Evolutionary conservation across 371 early-diverging fungal species (phyloP).

Genomic region (Mortierella sp.): DNA sequence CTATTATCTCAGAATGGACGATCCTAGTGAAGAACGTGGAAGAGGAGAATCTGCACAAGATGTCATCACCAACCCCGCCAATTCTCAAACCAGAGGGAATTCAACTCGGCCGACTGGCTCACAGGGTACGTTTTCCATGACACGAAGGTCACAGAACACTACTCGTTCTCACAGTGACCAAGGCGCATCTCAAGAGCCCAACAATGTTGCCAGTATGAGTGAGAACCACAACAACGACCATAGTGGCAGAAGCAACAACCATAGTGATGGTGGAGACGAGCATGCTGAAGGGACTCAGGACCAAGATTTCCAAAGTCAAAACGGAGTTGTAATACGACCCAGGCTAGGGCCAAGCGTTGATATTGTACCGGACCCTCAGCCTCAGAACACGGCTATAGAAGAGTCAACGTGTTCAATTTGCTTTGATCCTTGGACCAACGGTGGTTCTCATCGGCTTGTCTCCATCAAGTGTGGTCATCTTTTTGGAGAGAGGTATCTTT

Average conservation of each 20-base stretch:
- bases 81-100: no score
- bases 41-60: no score
- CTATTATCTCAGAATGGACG: no score
- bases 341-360: conserved; percentile 4
- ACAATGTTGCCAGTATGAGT: conserved; percentile 10
- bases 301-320: conserved; percentile 34
- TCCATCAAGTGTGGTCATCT: conserved; percentile 54
- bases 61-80: no score
- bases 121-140: no score
- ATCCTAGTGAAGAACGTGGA: no score
- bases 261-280: neutral
- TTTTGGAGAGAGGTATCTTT: conserved; percentile 48
- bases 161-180: conserved; percentile 14
- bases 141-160: no score
- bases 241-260: neutral
- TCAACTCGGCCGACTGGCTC: no score
- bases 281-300: conserved; percentile 12
- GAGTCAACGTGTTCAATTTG: conserved; percentile 53
- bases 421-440: conserved; percentile 52
- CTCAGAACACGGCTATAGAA: conserved; percentile 38
- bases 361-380: conserved; percentile 35
- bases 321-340: conserved; percentile 15
- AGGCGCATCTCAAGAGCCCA: conserved; percentile 10
- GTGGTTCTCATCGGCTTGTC: conserved; percentile 43
- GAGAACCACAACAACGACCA: conserved; percentile 5